phyloP scores from a whole-genome alignment of 345 rosid genomes.

The Viola odorata region DNA sequence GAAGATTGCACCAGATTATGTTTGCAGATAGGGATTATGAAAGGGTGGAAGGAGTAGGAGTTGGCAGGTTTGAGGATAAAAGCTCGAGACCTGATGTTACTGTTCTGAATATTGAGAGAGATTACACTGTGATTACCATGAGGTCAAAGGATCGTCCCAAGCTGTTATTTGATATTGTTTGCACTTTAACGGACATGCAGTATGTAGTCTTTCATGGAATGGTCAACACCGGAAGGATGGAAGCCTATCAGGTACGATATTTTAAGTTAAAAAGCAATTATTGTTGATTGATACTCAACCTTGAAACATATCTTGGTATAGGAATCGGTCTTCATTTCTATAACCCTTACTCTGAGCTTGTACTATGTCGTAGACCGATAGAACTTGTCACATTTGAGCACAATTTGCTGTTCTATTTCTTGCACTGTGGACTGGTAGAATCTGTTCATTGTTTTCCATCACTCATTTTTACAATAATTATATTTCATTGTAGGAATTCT shows the following conservation, averaged over 20 bases:
- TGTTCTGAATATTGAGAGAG: conserved; percentile 64
- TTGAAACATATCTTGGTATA: neutral
- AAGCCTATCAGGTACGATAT: conserved; percentile 74
- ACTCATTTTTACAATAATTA: neutral
- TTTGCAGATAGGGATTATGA: conserved; percentile 88
- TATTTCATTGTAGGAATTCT: conserved; percentile 48
- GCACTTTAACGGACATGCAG: conserved; percentile 93
- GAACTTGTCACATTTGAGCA: neutral
- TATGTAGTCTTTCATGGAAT: conserved; percentile 86
- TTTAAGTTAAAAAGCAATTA: neutral
- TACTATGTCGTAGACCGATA: too few species aligned
- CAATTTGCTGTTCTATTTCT: neutral
- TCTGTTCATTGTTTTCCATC: too few species aligned
- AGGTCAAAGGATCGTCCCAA: conserved; percentile 82
- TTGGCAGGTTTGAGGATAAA: conserved; percentile 29
- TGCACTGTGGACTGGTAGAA: neutral
- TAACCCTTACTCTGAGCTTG: too few species aligned
- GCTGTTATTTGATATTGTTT: conserved; percentile 72
- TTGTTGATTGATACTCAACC: neutral
- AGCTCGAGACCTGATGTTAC: conserved; percentile 59
- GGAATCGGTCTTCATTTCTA: too few species aligned
- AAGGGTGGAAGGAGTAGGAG: conserved; percentile 39
- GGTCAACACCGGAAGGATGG: conserved; percentile 61
- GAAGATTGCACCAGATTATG: conserved; percentile 94
- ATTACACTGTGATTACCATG: conserved; percentile 77